These are phyloP conservation scores for Gossypium herbaceum DNA, from an alignment of 345 rosid species.

Conservation along the genomic window DNA sequence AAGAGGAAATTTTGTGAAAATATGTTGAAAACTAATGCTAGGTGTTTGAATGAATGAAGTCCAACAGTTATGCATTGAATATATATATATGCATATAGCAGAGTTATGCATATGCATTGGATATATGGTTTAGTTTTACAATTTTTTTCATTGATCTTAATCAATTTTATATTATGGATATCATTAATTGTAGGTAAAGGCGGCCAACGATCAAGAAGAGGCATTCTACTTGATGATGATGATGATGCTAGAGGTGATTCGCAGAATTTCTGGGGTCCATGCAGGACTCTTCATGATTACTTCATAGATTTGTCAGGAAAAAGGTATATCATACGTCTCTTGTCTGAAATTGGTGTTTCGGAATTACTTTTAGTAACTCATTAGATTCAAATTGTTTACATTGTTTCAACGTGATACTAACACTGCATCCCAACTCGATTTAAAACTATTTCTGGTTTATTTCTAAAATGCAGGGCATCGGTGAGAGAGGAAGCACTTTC, in stretches of 20 bases:
- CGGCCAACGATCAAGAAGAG: neutral
- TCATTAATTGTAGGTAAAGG: neutral
- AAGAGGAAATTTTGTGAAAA: too few relatives aligned
- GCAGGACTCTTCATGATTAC: neutral
- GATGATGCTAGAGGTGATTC: neutral
- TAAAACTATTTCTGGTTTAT: neutral
- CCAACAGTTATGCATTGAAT: too few relatives aligned
- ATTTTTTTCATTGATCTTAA: too few relatives aligned
- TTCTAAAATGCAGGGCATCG: neutral
- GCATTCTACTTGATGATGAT: neutral
- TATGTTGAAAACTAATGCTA: too few relatives aligned
- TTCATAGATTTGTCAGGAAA: neutral
- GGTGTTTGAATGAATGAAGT: too few relatives aligned
- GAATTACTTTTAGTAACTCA: neutral
- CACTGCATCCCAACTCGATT: neutral
- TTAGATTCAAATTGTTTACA: neutral
- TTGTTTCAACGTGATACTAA: neutral
- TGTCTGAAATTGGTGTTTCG: neutral
- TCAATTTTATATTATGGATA: neutral
- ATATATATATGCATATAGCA: too few relatives aligned
- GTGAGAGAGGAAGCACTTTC: slow-evolving; percentile 7
- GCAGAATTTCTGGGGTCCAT: neutral
- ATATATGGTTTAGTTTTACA: too few relatives aligned
- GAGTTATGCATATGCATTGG: too few relatives aligned
- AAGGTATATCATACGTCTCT: neutral